Base-by-base conservation (phyloP, 2,329 filamentous ascomycete genomes). In the Nectriaceae sp. region DNA sequence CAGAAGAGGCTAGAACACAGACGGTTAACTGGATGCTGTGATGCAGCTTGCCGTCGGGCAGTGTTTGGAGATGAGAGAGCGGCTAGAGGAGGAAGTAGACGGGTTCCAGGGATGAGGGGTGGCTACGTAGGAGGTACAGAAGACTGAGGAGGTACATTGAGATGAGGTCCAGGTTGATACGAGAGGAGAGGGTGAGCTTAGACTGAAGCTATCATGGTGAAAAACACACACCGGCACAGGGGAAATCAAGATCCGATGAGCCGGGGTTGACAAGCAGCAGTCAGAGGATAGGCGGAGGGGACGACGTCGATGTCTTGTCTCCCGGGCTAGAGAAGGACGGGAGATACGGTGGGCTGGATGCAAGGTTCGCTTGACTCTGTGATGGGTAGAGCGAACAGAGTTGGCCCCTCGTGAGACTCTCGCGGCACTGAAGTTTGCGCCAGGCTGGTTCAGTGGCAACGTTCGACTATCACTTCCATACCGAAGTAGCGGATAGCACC, bases 311-410 rank as follows among this genome's bases (percentile, higher is more conserved):
- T n/a, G n/a, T n/a, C n/a, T n/a, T n/a, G n/a, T n/a, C n/a, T n/a
- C n/a, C 13, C 6, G 24, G 24, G 24, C n/a, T 36, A 40, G 35
- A 36, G 49, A 31, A 45, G 45, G 35, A 51, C 49, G 19, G 40
- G 45, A 47, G 48, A 50, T 50, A 40, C 48, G 48, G 48, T 44
- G 40, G 44, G 37, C 44, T 40, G 24, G 13, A 13, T 29, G 24
- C 24, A 29, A 29, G 6, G 24, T n/a, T 29, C 24, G 24, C 6
- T 29, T 13, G 24, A 29, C n/a, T 29, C 6, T 6, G 13, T 29
- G 24, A 29, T 29, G 31, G 20, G 36, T 33, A 31, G 29, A 26
- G 24, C 24, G 19, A 18, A 29, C 21, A 21, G 22, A n/a, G 21
- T 20, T 31, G 11, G 35, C 31, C 13, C 16, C 13, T 29, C 24